phyloP scores from a whole-genome alignment of 495 filamentous ascomycete genomes.

The Bombardia bombarda region DNA sequence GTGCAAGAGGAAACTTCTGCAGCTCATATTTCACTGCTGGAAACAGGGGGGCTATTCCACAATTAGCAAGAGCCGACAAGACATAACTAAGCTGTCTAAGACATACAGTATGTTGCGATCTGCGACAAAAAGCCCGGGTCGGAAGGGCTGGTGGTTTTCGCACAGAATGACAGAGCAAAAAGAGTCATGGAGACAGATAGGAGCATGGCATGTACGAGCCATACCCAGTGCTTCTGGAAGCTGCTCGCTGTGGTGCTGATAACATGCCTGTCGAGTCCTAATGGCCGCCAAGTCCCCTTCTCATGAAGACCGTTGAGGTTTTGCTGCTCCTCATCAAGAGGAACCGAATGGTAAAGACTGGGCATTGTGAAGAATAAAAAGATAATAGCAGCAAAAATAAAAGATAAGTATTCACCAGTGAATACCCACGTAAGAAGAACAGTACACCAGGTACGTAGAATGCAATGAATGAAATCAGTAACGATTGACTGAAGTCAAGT shows the following conservation, averaged over 20 bases:
- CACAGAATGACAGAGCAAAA: conserved; percentile 34
- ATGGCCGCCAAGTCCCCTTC: conserved; percentile 15
- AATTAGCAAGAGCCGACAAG: conserved; percentile 9
- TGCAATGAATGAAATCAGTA: conserved; percentile 9
- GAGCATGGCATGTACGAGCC: conserved; percentile 36
- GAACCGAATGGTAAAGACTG: conserved; percentile 23
- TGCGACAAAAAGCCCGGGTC: conserved; percentile 1
- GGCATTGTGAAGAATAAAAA: conserved; percentile 17
- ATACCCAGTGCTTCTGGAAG: conserved; percentile 26
- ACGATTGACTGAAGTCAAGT: conserved; percentile 11
- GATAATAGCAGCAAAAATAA: conserved; percentile 4
- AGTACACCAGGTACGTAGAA: conserved; percentile 32
- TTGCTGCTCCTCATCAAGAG: conserved; percentile 33
- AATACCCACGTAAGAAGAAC: conserved; percentile 9
- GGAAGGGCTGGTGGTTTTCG: conserved; percentile 15
- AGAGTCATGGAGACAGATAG: conserved; percentile 33
- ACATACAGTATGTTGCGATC: conserved; percentile 26
- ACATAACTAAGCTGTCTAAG: background rate
- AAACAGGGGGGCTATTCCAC: conserved; percentile 30
- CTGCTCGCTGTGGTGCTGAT: background rate
- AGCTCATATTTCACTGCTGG: conserved; percentile 38
- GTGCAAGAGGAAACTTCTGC: conserved; percentile 33
- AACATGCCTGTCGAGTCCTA: conserved; percentile 1
- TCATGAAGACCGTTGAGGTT: conserved; percentile 17
- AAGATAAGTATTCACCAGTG: conserved; percentile 1